Evolutionary conservation across 306 rosid genomes (phyloP).

Genomic region (Clitoria ternatea): DNA sequence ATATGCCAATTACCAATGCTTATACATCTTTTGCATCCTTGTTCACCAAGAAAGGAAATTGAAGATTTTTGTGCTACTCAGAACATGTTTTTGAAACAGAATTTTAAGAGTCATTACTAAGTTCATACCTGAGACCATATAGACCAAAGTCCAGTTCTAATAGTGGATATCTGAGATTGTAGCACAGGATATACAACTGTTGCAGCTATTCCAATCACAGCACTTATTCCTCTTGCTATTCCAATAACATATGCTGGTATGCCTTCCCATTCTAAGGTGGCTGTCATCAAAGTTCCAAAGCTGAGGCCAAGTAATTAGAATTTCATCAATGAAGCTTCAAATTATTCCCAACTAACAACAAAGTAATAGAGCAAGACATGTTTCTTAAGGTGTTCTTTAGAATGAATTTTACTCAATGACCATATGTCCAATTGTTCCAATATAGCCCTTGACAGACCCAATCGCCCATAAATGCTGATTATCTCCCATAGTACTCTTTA

Average conservation of each 20-base stretch:
- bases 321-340: conserved; percentile 19
- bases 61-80: neutral
- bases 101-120: neutral
- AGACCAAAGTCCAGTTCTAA: conserved; percentile 87
- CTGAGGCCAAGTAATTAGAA: conserved; percentile 33
- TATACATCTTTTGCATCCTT: neutral
- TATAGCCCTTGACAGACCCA: neutral
- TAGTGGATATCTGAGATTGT: conserved; percentile 46
- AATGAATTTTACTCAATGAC: neutral
- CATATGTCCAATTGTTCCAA: neutral
- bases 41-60: neutral
- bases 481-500: too few species aligned
- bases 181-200: conserved; percentile 61
- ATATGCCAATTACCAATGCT: neutral
- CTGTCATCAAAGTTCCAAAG: conserved; percentile 96
- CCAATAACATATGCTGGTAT: conserved; percentile 74
- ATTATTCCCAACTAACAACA: neutral
- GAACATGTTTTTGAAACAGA: neutral
- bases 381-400: neutral
- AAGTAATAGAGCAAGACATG: neutral
- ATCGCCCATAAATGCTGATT: too few species aligned
- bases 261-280: conserved; percentile 87
- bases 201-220: conserved; percentile 69
- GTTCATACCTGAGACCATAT: conserved; percentile 78
- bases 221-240: conserved; percentile 69